Base-by-base conservation (phyloP, 192 early-diverging fungal genomes). In the Podila horticola region DNA sequence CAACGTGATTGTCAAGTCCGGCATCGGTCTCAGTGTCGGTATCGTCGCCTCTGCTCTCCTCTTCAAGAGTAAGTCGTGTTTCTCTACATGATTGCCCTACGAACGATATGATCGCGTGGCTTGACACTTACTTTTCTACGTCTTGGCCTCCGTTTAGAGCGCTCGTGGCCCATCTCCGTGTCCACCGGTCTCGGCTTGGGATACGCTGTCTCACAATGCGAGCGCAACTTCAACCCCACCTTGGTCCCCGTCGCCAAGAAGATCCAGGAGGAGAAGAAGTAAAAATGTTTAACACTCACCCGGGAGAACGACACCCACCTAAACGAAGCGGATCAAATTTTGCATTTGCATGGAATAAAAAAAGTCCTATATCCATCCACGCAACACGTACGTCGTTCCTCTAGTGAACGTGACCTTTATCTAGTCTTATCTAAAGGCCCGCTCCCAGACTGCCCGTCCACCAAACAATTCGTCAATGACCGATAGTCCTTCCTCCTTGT, bases 111-210 rank as follows among this genome's bases (percentile, higher is more conserved):
- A n/a, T n/a, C n/a, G 28, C 49, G 45, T 58, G 24, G 31, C 19
- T 41, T 8, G 12, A 15, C 15, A 28, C 51, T 58, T 31, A 22
- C n/a, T 41, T 31, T 57, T 24, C 22, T 51, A 30, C 26, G 15
- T 31, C n/a, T 72, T 67, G 62, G 15, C 59, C 5, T 71, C 61
- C 48, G 48, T 51, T n/a, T 74, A 93, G 92, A 91, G 87, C 88
- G 91, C 77, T 90, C 88, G 60, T 97, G 94, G 94, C 95, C 95
- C 49, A 93, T 97, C 73, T 92, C 94, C 59, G 86, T 95, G 58
- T 87, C 92, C 12, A 93, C 92, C 33, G 95, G 95, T 29, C 91
- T 92, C 58, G 95, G 94, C 36, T 86, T 94, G 33, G 95, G 95
- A 62, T 89, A 93, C 19, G 91, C 95, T 31, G 92, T 95, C 69